Conservation (phyloP, 495 filamentous ascomycete species). For the Tuber microsphaerosporum region DNA sequence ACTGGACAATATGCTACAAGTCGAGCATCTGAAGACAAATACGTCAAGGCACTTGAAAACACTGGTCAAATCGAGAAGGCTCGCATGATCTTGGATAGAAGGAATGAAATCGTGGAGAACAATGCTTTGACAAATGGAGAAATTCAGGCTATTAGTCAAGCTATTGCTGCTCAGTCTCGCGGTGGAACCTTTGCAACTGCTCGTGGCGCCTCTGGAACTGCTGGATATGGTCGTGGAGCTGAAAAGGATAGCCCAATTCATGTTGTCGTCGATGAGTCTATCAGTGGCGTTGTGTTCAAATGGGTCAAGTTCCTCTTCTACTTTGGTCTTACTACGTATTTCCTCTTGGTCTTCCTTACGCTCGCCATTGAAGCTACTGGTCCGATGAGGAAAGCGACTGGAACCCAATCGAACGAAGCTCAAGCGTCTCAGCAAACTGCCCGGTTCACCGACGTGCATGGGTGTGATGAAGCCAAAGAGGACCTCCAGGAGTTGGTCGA, state of each 20-base stretch:
- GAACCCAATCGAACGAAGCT: conserved; percentile 66
- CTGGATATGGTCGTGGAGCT: conserved; percentile 50
- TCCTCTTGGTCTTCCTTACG: conserved; percentile 65
- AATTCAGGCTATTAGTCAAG: conserved; percentile 77
- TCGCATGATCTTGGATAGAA: conserved; percentile 25
- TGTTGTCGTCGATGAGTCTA: conserved; percentile 90
- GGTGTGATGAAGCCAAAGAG: conserved; percentile 96
- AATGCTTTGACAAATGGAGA: conserved; percentile 54
- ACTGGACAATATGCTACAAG: conserved; percentile 77
- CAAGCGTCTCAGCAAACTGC: conserved; percentile 83
- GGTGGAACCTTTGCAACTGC: conserved; percentile 58
- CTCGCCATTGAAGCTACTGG: conserved; percentile 72
- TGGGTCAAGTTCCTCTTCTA: conserved; percentile 80
- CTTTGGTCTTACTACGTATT: conserved; percentile 68
- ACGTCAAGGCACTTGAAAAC: conserved; percentile 64
- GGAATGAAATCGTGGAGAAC: conserved; percentile 28
- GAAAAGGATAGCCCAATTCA: conserved; percentile 75
- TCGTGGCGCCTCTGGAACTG: conserved; percentile 20
- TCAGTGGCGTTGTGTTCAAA: conserved; percentile 69
- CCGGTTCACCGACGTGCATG: conserved; percentile 89
- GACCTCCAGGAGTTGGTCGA: conserved; percentile 95
- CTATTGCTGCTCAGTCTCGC: conserved; percentile 65
- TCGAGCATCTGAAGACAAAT: conserved; percentile 61
- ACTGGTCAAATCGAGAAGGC: conserved; percentile 53
- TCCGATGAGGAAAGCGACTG: conserved; percentile 67